A percentile compares a stretch with the other conserved stretches of the same genome.
phyloP scores from a whole-genome alignment of 257 asterid genomes.

The Nicotiana paniculata region DNA sequence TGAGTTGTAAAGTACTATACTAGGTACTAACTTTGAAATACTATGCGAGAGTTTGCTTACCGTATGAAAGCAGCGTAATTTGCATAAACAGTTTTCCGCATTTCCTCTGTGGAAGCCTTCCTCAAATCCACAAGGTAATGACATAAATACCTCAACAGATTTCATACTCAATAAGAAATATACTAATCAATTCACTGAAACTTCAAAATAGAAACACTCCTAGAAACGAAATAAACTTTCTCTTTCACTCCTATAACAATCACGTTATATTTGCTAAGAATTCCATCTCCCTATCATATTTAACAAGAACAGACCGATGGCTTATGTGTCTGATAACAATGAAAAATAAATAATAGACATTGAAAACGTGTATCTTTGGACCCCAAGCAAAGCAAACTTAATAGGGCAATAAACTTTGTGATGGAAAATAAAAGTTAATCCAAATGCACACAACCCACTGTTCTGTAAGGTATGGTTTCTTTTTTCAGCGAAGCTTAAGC shows the following conservation, averaged over 20 bases:
- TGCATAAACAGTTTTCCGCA: constrained; percentile 87
- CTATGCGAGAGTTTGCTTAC: constrained; percentile 17
- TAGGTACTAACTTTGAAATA: too few relatives aligned
- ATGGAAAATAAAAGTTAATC: background rate
- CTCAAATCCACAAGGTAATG: constrained; percentile 58
- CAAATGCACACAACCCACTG: too few relatives aligned
- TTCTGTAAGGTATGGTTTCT: too few relatives aligned
- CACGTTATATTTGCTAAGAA: background rate
- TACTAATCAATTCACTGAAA: background rate
- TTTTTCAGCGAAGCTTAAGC: too few relatives aligned
- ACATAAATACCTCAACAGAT: constrained; percentile 46
- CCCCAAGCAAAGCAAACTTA: too few relatives aligned
- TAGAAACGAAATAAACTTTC: background rate
- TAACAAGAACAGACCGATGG: background rate
- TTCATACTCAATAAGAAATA: background rate
- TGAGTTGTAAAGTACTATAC: too few relatives aligned
- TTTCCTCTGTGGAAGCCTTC: constrained; percentile 97
- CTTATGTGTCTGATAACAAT: background rate
- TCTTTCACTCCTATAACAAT: background rate
- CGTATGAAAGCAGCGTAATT: constrained; percentile 85
- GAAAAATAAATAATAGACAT: background rate
- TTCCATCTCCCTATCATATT: background rate
- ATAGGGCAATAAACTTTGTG: background rate
- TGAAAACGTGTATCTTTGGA: background rate
- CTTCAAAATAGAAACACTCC: background rate